Base-by-base conservation (phyloP, 176 grass and related monocot genomes). In the Musa troglodytarum region DNA sequence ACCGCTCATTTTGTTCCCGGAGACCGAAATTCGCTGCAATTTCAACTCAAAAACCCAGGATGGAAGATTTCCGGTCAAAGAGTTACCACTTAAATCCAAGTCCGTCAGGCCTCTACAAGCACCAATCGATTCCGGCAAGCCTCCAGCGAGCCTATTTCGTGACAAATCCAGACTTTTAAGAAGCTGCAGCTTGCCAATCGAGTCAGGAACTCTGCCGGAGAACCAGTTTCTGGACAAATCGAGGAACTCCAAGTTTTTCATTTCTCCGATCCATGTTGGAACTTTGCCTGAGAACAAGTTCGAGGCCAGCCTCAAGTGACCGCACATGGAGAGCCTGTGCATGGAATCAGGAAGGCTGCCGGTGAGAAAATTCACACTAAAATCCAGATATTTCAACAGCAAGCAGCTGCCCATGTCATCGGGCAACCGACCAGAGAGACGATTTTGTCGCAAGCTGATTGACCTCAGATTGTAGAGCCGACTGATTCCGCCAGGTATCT, bases 261-360 rank as follows among this genome's bases (percentile, higher is more conserved):
- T 84, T 75, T 90, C 90, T 29, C 95, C 95, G 65, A 99, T 94
- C 95, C 90, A 94, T 70, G 54, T 66, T 11, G 90, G 90, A 52
- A 94, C 51, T 16, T 77, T 73, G 1, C 95, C 95, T 0, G n/a
- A 69, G 23, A 99, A 89, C 29, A 81, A 82, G 82, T 99, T 94
- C 72, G 86, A 77, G 21, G 81, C 83, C 73, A 78, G 83, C 69
- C 76, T 78, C 13, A 94, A 80, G 65, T 84, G 89, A 14, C 75
- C 78, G 9, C 92, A 86, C 28, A 62, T 72, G 1, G 86, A 71
- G 16, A 99, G 84, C 82, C 58, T 77, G 1, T 80, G 86, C 62
- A 99, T 83, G 7, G 95, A 84, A 0, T 89, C 86, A 7, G 95
- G 86, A 51, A 99, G 68, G 1, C 55, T 70, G 8, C 90, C 90